These are phyloP conservation scores for Monilinia aucupariae DNA, from an alignment of 2,329 filamentous ascomycete species.

Conservation along the genomic window DNA sequence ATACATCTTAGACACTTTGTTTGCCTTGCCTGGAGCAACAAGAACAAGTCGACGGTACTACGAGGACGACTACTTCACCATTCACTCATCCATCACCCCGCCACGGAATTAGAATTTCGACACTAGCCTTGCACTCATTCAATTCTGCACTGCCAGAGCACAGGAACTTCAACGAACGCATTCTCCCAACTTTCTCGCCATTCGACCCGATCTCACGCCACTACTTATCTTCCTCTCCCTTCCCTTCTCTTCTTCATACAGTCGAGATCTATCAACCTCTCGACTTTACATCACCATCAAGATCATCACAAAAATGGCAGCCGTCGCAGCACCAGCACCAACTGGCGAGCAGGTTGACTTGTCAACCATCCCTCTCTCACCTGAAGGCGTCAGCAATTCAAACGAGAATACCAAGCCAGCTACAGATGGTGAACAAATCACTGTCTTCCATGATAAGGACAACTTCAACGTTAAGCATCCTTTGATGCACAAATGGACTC, in stretches of 20 bases:
- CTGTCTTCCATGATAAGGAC: slow-evolving; percentile 95
- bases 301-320: slow-evolving; percentile 26
- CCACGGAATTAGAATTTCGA: slow-evolving; percentile 15
- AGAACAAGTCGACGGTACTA: background rate
- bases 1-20: slow-evolving; percentile 1
- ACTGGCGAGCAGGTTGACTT: slow-evolving; percentile 52
- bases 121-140: slow-evolving; percentile 9
- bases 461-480: slow-evolving; percentile 99
- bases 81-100: slow-evolving; percentile 4
- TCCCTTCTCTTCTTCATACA: background rate
- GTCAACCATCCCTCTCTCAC: slow-evolving; percentile 62
- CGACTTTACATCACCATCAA: slow-evolving; percentile 1
- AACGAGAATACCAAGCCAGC: slow-evolving; percentile 40
- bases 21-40: slow-evolving; percentile 16
- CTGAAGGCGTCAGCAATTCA: slow-evolving; percentile 53
- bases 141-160: slow-evolving; percentile 15
- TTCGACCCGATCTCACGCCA: slow-evolving; percentile 2
- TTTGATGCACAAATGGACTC: slow-evolving; percentile 93
- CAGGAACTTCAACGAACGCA: too few relatives aligned
- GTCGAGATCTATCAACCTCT: slow-evolving; percentile 5
- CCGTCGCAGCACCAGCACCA: slow-evolving; percentile 26
- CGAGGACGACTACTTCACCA: too few relatives aligned
- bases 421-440: slow-evolving; percentile 62
- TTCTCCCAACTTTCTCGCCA: background rate
- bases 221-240: background rate